phyloP scores from a whole-genome alignment of 192 early-diverging fungal genomes.

The Haplosporangium gracile region DNA sequence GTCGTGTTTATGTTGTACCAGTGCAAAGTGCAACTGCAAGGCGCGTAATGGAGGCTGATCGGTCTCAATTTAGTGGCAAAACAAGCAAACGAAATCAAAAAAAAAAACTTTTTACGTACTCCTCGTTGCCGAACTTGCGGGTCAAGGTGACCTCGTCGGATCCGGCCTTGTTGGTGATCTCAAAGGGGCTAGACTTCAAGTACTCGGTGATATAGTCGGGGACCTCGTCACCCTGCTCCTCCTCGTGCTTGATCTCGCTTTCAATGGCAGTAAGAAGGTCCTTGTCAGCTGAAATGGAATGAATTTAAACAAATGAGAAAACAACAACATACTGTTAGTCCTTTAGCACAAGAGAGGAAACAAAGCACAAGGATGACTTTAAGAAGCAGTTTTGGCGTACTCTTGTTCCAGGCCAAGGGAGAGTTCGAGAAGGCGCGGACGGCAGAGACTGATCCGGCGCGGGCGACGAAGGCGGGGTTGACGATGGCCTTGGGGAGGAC shows the following conservation, averaged over 20 bases:
- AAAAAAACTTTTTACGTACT: conserved; percentile 61
- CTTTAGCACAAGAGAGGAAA: background rate
- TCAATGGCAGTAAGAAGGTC: conserved; percentile 32
- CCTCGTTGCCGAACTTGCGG: conserved; percentile 92
- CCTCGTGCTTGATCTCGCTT: conserved; percentile 53
- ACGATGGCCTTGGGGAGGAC: conserved; percentile 30
- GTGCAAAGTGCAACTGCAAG: background rate
- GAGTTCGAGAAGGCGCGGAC: conserved; percentile 45
- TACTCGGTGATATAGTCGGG: conserved; percentile 52
- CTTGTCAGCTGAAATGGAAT: conserved; percentile 29
- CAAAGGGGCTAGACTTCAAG: conserved; percentile 47
- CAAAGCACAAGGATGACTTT: background rate
- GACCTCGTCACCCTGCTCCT: conserved; percentile 46
- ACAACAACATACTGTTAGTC: background rate
- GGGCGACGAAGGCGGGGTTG: conserved; percentile 38
- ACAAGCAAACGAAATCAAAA: background rate
- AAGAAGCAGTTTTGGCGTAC: conserved; percentile 7
- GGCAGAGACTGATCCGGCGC: conserved; percentile 32
- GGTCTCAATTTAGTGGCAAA: background rate
- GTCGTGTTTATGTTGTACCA: background rate
- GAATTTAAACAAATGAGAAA: background rate
- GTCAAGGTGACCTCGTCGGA: conserved; percentile 84
- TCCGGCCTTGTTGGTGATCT: conserved; percentile 87
- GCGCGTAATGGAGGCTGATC: background rate
- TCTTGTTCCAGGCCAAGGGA: conserved; percentile 41